phyloP scores from a whole-genome alignment of 345 rosid genomes.

The Luvunga scandens region DNA sequence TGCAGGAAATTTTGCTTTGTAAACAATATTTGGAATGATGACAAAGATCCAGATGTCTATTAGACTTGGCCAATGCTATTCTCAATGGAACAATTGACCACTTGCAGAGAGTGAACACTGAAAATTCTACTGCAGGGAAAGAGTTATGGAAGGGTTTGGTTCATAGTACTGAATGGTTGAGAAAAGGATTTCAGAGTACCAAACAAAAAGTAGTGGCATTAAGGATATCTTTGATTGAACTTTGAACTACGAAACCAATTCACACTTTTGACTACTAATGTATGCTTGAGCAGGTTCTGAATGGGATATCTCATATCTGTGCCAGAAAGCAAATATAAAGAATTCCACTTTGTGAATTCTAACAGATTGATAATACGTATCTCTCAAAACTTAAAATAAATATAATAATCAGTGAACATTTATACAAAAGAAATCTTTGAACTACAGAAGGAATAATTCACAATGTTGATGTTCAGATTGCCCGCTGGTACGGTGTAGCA shows the following conservation, averaged over 20 bases:
- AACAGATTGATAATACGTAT: too few relatives aligned
- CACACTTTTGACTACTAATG: not conserved
- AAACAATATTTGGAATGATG: too few relatives aligned
- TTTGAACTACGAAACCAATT: not conserved
- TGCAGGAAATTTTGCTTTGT: not conserved
- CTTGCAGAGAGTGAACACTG: not conserved
- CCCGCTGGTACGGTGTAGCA: not conserved
- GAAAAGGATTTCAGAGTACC: too few relatives aligned
- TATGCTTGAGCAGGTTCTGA: not conserved
- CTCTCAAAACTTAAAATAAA: too few relatives aligned
- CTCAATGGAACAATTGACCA: not conserved
- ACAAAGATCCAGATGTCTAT: not conserved
- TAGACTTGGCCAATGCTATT: not conserved
- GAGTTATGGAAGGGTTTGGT: not conserved
- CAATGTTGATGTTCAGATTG: not conserved
- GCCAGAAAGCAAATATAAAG: too few relatives aligned
- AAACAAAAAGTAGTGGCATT: not conserved
- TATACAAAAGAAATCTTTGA: not conserved
- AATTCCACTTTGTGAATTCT: too few relatives aligned
- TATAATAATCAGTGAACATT: not conserved
- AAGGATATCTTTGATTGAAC: not conserved
- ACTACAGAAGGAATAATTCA: not conserved
- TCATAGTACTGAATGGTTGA: not conserved
- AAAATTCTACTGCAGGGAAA: too few relatives aligned
- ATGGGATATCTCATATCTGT: too few relatives aligned